Base-by-base conservation (phyloP, 208 protist genomes). In the Trypanosoma conorhini region DNA sequence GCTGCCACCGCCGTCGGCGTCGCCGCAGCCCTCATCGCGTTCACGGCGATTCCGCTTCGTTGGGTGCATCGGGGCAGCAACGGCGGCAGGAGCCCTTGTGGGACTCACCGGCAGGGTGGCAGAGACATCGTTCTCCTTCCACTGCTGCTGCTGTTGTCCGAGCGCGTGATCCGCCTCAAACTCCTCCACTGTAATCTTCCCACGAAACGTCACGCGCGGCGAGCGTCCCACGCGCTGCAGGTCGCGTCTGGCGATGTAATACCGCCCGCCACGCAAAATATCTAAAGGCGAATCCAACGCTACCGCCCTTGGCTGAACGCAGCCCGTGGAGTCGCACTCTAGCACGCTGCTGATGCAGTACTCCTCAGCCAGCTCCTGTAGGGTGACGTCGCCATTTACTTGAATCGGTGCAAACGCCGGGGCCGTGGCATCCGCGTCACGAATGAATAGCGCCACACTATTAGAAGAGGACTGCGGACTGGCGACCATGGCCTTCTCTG, bases 241-340 rank as follows among this genome's bases (percentile, higher is more conserved):
- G 57, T 93, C 90, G 24, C 90, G 85, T 5, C 85, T 72, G 8
- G 85, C 86, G 48, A 95, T 85, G 77, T 95, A 95, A 76, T 95
- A 86, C 35, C 76, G 76, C 8, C 90, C 90, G 35, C 80, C 78
- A 71, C 82, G 87, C 52, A 95, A 62, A 17, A 92, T 75, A 67
- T 95, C 90, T 0, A 81, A 84, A n/a, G 90, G 87, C 3, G 86
- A 93, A 78, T 95, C 87, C 40, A 93, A 84, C 5, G 86, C 87
- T 8, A 95, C 90, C 7, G 87, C 86, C 24, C 90, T 74, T 8
- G 87, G 80, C 64, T 81, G 77, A 40, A 92, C 87, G 48, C 72
- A 70, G 8, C 90, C 90, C 5, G 77, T 61, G 8, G 79, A 74
- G 55, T 95, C 87, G 55, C 90, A 95, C 80, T 95, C 87, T 10